These are phyloP conservation scores for Coemansia sp. DNA, from an alignment of 192 early-diverging fungal genomes.

Conservation along the genomic window DNA sequence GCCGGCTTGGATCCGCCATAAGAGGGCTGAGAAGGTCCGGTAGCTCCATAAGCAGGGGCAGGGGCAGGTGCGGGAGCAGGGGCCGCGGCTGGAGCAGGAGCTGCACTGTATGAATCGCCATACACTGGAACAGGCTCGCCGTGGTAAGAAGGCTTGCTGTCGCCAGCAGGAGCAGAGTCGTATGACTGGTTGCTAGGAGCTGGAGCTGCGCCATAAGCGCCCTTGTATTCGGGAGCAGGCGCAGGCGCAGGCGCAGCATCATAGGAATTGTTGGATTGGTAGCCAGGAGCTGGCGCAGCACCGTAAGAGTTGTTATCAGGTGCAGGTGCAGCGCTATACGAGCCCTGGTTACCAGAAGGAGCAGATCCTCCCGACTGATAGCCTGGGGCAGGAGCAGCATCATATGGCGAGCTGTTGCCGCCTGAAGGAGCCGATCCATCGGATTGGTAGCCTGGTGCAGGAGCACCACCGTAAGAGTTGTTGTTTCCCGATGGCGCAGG, in stretches of 20 bases:
- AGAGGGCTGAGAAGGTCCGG: too few species aligned
- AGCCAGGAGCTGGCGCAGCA: constrained; percentile 7
- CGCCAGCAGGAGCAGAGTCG: constrained; percentile 4
- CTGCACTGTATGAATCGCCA: not conserved
- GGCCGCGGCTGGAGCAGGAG: not conserved
- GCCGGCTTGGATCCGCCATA: constrained; percentile 3
- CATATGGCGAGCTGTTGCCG: constrained; percentile 1
- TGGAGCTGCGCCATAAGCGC: constrained; percentile 6
- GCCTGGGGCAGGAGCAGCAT: constrained; percentile 2
- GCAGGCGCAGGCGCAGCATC: constrained; percentile 12
- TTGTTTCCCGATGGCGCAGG: not conserved
- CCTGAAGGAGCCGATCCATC: constrained; percentile 1
- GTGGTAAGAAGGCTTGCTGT: constrained; percentile 10
- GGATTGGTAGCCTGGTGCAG: constrained; percentile 8
- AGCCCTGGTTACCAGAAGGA: constrained; percentile 3
- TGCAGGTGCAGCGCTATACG: constrained; percentile 10
- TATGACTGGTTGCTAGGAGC: constrained; percentile 15
- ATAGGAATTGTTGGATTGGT: constrained; percentile 5
- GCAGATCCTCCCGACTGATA: constrained; percentile 7
- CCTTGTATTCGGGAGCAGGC: constrained; percentile 4
- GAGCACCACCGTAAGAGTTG: constrained; percentile 4
- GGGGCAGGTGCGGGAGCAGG: not conserved
- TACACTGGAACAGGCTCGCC: constrained; percentile 16
- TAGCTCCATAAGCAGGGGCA: constrained; percentile 1
- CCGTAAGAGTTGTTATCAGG: constrained; percentile 15